A percentile compares a stretch with the other conserved stretches of the same genome.
Evolutionary conservation across 2,329 filamentous ascomycete species (phyloP).

Genomic region (Teratosphaeria zuluensis): DNA sequence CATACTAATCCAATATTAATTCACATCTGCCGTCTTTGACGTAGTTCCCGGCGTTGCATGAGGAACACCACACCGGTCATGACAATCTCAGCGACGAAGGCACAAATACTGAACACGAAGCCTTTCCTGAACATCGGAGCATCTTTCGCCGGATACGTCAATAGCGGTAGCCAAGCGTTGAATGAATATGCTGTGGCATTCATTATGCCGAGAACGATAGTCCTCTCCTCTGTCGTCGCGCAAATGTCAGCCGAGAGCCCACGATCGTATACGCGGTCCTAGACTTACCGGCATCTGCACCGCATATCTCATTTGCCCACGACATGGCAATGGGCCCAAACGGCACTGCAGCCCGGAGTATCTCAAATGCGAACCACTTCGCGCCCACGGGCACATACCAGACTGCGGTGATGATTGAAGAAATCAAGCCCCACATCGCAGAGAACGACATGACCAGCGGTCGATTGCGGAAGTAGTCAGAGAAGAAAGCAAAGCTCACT

Average conservation of each 20-base stretch:
- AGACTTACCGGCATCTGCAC: background rate
- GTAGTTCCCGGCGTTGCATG: conserved; percentile 12
- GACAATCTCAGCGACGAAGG: conserved; percentile 13
- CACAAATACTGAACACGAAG: conserved; percentile 14
- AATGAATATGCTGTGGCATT: conserved; percentile 62
- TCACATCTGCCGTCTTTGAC: background rate
- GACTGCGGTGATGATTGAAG: conserved; percentile 21
- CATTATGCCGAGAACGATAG: conserved; percentile 56
- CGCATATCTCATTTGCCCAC: conserved; percentile 33
- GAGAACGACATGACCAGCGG: background rate
- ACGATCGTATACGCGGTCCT: background rate
- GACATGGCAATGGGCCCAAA: conserved; percentile 27
- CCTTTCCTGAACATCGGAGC: conserved; percentile 14
- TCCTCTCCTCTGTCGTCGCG: conserved; percentile 48
- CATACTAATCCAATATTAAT: too few species aligned
- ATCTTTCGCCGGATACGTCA: conserved; percentile 16
- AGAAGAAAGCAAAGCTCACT: conserved; percentile 56
- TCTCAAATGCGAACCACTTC: conserved; percentile 26
- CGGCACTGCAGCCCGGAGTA: conserved; percentile 22
- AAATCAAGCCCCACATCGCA: conserved; percentile 9
- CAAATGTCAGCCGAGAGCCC: background rate
- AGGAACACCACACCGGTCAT: conserved; percentile 16
- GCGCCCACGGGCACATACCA: conserved; percentile 23
- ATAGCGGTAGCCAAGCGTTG: conserved; percentile 59
- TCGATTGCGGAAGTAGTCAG: conserved; percentile 48